Conservation (phyloP, 2,329 filamentous ascomycete genomes). For the Aspergillus pseudotamarii region DNA sequence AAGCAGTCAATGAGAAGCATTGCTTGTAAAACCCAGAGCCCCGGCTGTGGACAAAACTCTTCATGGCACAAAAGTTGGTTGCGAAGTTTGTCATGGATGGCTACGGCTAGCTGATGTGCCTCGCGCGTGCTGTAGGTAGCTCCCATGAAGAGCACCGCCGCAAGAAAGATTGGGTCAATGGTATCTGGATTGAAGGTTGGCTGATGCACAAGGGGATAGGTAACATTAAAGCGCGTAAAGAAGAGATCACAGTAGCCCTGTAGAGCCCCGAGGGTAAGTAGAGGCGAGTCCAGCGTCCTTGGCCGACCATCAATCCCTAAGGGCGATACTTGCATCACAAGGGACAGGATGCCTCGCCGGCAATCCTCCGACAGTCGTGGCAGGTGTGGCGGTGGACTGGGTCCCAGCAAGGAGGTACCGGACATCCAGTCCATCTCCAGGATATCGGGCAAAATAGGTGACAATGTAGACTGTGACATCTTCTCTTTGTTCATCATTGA, state of each 20-base stretch:
- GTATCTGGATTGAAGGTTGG: neutral
- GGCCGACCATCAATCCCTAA: neutral
- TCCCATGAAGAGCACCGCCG: neutral
- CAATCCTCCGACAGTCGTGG: neutral
- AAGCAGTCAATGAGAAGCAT: neutral
- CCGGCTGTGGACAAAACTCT: neutral
- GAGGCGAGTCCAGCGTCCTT: neutral
- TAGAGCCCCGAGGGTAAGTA: neutral
- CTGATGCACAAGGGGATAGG: neutral
- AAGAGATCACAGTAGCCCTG: neutral
- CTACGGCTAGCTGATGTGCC: neutral
- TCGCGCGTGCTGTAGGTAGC: neutral
- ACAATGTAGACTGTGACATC: neutral
- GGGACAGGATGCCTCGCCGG: neutral
- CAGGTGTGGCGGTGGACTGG: neutral
- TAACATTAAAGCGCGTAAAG: neutral
- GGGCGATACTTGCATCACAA: neutral
- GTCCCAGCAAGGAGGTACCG: neutral
- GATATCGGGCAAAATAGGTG: neutral
- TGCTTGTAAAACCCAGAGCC: neutral
- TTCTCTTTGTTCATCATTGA: neutral
- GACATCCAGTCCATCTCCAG: neutral
- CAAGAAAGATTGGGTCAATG: neutral
- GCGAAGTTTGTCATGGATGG: neutral
- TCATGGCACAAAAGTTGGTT: neutral